Base-by-base conservation (phyloP, 1,139 yeast species). In the Magnusiomyces sp. region DNA sequence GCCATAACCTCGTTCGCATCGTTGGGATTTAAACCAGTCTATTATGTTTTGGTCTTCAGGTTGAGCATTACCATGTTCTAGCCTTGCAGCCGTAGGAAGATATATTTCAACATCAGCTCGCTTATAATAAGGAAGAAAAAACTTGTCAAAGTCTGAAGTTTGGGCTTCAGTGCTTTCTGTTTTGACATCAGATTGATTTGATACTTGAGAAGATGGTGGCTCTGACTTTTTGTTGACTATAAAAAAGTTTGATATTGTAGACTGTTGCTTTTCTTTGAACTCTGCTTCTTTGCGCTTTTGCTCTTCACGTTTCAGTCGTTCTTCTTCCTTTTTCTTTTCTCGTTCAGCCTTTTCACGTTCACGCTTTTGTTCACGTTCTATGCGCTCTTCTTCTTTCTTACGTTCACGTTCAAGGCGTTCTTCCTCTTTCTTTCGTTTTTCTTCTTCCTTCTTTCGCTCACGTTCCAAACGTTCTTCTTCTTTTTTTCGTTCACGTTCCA, bases 201-300 rank as follows among this genome's bases (percentile, higher is more conserved):
- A 23, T 4, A 17, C 16, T 47, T 11, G 42, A 20, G 2, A 32
- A 43, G 5, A 40, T 40, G 5, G 32, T 20, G 11, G 36, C 13
- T 19, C 32, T 40, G 38, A 2, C 10, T 36, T 36, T 37, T 48
- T 48, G 29, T 49, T 47, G 3, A 51, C 48, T 14, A 48, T 29
- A 19, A 51, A 51, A 36, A 51, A 51, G 43, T 36, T 48, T 10
- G 50, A 51, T 32, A 51, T 43, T 6, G 51, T 34, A 2, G 46
- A 34, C 36, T 51, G 53, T 29, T 51, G 37, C 17, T 51, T 45
- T 14, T 48, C 47, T 16, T 39, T 43, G 36, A 40, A 46, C 23
- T 40, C 44, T 17, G 17, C 34, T 40, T 43, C 45, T 31, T 48
- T 48, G 16, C 33, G 32, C 40, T 48, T 48, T n/a, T 43, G 47